These are phyloP conservation scores for Acidiella bohemica DNA, from an alignment of 495 filamentous ascomycete genomes.

Conservation along the genomic window DNA sequence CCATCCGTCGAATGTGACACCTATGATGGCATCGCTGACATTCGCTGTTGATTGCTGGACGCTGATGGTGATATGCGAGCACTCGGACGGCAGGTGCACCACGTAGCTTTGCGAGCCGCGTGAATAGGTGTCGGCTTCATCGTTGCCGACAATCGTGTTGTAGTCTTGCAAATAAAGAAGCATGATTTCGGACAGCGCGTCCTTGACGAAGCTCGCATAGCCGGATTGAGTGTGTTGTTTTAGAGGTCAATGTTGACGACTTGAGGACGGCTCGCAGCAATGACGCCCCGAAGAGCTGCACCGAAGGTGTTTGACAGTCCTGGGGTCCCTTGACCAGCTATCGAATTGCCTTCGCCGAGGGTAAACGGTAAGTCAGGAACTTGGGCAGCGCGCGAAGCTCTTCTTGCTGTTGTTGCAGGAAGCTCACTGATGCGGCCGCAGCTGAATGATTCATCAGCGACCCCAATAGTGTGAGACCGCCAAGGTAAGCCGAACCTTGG, in stretches of 20 bases:
- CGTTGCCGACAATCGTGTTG: conserved; percentile 36
- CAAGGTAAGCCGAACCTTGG: neutral
- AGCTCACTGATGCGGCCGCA: conserved; percentile 35
- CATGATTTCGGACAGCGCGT: conserved; percentile 35
- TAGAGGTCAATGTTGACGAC: conserved; percentile 33
- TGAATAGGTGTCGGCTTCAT: conserved; percentile 13
- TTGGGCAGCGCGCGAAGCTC: conserved; percentile 23
- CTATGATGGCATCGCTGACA: conserved; percentile 48
- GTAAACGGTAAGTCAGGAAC: conserved; percentile 40
- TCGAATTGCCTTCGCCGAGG: conserved; percentile 51
- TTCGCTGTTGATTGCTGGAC: conserved; percentile 44
- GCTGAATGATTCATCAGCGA: conserved; percentile 54
- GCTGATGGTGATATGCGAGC: conserved; percentile 13
- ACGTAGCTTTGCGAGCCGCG: conserved; percentile 32
- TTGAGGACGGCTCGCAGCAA: conserved; percentile 21
- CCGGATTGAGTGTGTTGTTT: conserved; percentile 36
- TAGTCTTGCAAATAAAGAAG: conserved; percentile 46
- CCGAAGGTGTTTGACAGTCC: conserved; percentile 56
- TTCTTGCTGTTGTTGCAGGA: conserved; percentile 34
- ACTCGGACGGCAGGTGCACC: conserved; percentile 30
- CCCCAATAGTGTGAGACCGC: conserved; percentile 47
- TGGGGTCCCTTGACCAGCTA: conserved; percentile 47
- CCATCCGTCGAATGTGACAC: conserved; percentile 47
- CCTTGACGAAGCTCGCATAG: conserved; percentile 42
- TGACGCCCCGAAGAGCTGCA: conserved; percentile 53